Evolutionary conservation across 2,329 filamentous ascomycete species (phyloP).

Genomic region (Ophiosphaerella herpotricha): DNA sequence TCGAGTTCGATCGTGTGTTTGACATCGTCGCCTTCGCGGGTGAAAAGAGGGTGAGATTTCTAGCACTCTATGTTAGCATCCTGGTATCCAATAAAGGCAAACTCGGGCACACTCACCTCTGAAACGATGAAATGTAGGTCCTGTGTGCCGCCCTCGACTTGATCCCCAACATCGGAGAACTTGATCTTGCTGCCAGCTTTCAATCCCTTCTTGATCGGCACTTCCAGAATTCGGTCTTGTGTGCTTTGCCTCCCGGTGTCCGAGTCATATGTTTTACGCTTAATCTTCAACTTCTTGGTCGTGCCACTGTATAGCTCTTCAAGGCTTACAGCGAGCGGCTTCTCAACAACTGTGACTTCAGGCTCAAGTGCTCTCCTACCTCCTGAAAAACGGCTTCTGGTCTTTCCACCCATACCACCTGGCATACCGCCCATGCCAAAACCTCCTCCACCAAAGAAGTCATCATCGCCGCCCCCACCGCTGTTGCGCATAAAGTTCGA

Average conservation of each 20-base stretch:
- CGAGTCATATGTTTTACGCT: conserved; percentile 88
- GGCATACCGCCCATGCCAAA: conserved; percentile 44
- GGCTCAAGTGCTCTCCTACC: conserved; percentile 64
- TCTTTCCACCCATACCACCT: conserved; percentile 37
- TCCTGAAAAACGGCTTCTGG: conserved; percentile 41
- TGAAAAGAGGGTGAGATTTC: conserved; percentile 86
- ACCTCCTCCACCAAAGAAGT: conserved; percentile 52
- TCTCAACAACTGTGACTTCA: conserved; percentile 89
- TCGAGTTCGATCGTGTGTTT: conserved; percentile 77
- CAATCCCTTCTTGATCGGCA: conserved; percentile 92
- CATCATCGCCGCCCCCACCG: conserved; percentile 56
- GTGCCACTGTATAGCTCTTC: conserved; percentile 88
- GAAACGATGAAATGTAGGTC: conserved; percentile 94
- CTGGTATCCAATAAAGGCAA: not conserved
- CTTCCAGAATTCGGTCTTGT: conserved; percentile 88
- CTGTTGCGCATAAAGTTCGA: conserved; percentile 74
- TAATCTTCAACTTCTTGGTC: conserved; percentile 98
- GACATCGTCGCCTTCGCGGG: conserved; percentile 86
- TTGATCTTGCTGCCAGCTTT: conserved; percentile 99
- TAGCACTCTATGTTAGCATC: conserved; percentile 47
- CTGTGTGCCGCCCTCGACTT: conserved; percentile 93
- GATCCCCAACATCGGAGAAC: conserved; percentile 95
- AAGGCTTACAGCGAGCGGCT: conserved; percentile 76
- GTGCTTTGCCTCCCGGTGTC: conserved; percentile 79
- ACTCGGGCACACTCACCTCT: conserved; percentile 67